Conservation (phyloP, 1,139 yeast genomes). For the Saccharomyces hybrid region DNA sequence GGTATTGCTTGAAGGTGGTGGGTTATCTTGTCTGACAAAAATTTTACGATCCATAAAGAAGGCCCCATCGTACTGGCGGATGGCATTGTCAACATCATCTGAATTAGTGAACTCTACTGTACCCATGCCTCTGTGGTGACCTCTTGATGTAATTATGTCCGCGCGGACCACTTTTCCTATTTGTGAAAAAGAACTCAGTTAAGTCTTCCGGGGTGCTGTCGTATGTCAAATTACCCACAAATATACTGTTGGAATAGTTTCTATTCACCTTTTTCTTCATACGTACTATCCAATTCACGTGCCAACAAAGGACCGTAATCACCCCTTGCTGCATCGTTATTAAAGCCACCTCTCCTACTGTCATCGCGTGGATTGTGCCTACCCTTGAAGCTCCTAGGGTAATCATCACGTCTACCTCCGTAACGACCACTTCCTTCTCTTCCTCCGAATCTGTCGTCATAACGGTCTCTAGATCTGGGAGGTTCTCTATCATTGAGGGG, state of each 20-base stretch:
- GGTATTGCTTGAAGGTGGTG: constrained; percentile 49
- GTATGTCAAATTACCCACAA: constrained; percentile 68
- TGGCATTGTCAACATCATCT: constrained; percentile 70
- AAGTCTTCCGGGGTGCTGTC: constrained; percentile 54
- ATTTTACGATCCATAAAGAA: constrained; percentile 71
- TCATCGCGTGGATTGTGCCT: constrained; percentile 24
- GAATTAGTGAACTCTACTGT: constrained; percentile 75
- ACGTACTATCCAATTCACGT: constrained; percentile 29
- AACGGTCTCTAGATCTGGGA: constrained; percentile 5
- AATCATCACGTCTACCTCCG: not conserved
- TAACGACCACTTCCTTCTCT: constrained; percentile 27
- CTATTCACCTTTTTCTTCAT: constrained; percentile 45
- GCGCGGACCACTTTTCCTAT: constrained; percentile 77
- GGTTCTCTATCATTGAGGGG: constrained; percentile 27
- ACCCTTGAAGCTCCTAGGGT: constrained; percentile 18
- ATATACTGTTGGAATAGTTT: constrained; percentile 61
- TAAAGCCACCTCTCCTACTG: constrained; percentile 23
- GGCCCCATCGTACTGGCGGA: constrained; percentile 59
- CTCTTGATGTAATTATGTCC: constrained; percentile 75
- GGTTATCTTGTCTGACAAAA: constrained; percentile 83
- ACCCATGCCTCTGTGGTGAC: constrained; percentile 87
- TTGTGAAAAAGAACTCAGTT: constrained; percentile 47
- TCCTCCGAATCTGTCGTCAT: constrained; percentile 15
- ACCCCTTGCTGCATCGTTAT: constrained; percentile 20
- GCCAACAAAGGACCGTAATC: constrained; percentile 26